Evolutionary conservation across 768 basidiomycete species (phyloP).

Genomic region (Tylopilus intermedius): DNA sequence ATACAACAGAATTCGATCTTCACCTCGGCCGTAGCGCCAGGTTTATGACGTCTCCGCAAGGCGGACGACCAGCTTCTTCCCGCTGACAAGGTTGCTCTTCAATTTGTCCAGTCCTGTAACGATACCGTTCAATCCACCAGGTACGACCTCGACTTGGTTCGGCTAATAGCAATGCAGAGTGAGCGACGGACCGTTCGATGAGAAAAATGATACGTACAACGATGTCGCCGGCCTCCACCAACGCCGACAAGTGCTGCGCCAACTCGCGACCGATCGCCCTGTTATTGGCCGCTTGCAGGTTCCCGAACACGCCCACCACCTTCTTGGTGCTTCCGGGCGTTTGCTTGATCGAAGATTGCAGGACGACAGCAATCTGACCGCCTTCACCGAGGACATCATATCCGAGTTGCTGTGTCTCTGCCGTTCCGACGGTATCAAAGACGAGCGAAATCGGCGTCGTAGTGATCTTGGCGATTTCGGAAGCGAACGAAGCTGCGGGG

Average conservation of each 20-base stretch:
- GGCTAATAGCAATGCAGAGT: constrained; percentile 7
- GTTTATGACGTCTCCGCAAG: constrained; percentile 29
- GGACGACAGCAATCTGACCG: constrained; percentile 25
- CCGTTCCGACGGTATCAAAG: constrained; percentile 26
- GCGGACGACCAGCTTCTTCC: constrained; percentile 22
- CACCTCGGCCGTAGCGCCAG: neutral
- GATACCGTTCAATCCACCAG: constrained; percentile 36
- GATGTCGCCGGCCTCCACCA: constrained; percentile 15
- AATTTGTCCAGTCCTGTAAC: constrained; percentile 30
- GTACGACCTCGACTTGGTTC: constrained; percentile 26
- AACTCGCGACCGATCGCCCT: constrained; percentile 13
- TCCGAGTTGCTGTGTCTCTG: constrained; percentile 32
- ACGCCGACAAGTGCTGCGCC: constrained; percentile 7
- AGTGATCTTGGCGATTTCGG: constrained; percentile 17
- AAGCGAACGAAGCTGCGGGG: constrained; percentile 7
- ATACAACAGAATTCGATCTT: neutral
- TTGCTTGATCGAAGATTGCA: constrained; percentile 7
- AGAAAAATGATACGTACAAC: constrained; percentile 6
- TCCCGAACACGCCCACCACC: constrained; percentile 8
- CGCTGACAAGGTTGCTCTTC: constrained; percentile 36
- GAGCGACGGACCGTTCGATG: neutral
- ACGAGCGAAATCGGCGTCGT: constrained; percentile 9
- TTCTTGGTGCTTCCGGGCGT: constrained; percentile 15
- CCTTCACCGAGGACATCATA: constrained; percentile 29
- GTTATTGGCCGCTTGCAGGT: constrained; percentile 9